These are phyloP conservation scores for Phytophthora fragariaefolia DNA, from an alignment of 352 stramenopile genomes.

Conservation along the genomic window DNA sequence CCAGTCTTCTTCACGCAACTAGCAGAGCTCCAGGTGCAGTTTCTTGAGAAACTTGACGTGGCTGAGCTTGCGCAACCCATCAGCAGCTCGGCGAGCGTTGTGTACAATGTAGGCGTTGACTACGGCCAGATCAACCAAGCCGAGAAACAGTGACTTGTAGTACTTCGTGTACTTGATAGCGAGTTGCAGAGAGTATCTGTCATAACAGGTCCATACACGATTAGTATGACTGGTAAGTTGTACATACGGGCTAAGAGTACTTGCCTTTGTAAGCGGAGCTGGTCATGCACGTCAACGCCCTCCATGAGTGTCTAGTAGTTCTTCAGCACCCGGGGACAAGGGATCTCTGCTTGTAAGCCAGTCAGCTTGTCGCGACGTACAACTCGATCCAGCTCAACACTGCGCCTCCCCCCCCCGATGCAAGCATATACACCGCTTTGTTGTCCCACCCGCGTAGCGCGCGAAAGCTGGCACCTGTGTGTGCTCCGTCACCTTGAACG, in stretches of 20 bases:
- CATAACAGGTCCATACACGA: slow-evolving; percentile 11
- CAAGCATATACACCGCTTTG: neutral
- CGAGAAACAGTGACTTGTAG: neutral
- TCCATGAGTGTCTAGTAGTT: slow-evolving; percentile 13
- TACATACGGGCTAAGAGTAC: slow-evolving; percentile 12
- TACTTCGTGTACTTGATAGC: slow-evolving; percentile 30
- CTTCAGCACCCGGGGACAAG: slow-evolving; percentile 3
- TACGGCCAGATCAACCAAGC: too few relatives aligned
- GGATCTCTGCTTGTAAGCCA: neutral
- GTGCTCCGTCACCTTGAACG: neutral
- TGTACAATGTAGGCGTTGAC: too few relatives aligned
- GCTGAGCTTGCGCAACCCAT: too few relatives aligned
- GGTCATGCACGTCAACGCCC: neutral
- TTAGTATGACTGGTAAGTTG: neutral
- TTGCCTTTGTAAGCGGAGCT: slow-evolving; percentile 17
- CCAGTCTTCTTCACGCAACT: too few relatives aligned
- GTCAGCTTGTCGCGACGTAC: slow-evolving; percentile 1
- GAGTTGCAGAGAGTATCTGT: slow-evolving; percentile 22
- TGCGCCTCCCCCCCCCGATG: neutral
- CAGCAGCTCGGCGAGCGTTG: too few relatives aligned
- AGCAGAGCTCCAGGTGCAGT: too few relatives aligned
- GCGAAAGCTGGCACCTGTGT: neutral
- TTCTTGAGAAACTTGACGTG: too few relatives aligned
- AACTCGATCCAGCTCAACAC: slow-evolving; percentile 4
- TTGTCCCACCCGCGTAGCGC: slow-evolving; percentile 1